Evolutionary conservation across 2,329 filamentous ascomycete genomes (phyloP).

Genomic region (Cadophora luteo-olivacea): DNA sequence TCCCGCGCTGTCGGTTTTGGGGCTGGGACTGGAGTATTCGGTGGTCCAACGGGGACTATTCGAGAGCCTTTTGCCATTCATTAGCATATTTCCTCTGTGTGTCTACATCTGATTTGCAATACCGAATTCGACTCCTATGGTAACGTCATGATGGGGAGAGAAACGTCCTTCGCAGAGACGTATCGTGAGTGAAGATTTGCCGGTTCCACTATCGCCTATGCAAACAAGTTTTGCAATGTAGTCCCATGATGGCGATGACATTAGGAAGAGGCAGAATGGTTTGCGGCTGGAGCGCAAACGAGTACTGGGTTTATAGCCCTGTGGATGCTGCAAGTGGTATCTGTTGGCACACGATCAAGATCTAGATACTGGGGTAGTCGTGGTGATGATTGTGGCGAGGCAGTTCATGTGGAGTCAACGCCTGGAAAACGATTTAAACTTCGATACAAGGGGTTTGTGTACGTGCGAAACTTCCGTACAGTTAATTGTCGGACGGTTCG

Average conservation of each 20-base stretch:
- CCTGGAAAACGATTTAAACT: too few species aligned
- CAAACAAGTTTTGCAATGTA: conserved; percentile 99
- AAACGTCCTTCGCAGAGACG: conserved; percentile 97
- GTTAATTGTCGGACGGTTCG: not conserved
- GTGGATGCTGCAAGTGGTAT: conserved; percentile 5
- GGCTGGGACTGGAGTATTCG: conserved; percentile 59
- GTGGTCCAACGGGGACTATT: conserved; percentile 89
- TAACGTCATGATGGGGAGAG: conserved; percentile 93
- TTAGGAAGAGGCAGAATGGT: conserved; percentile 42
- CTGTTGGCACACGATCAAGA: conserved; percentile 25
- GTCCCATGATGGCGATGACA: conserved; percentile 82
- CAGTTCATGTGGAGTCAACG: not conserved
- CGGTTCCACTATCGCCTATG: conserved; percentile 94
- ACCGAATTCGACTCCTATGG: conserved; percentile 53
- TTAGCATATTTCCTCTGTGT: conserved; percentile 91
- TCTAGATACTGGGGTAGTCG: conserved; percentile 1
- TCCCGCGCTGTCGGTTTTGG: conserved; percentile 51
- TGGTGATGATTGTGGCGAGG: conserved; percentile 13
- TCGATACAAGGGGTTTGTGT: not conserved
- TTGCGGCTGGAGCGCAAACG: conserved; percentile 25
- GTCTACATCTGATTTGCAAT: not conserved
- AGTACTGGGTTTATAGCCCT: not conserved
- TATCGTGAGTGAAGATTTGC: conserved; percentile 93
- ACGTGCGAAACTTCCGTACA: not conserved
- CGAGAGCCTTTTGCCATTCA: conserved; percentile 72